Base-by-base conservation (phyloP, 495 filamentous ascomycete genomes). In the Pseudoneurospora amorphoporcata region DNA sequence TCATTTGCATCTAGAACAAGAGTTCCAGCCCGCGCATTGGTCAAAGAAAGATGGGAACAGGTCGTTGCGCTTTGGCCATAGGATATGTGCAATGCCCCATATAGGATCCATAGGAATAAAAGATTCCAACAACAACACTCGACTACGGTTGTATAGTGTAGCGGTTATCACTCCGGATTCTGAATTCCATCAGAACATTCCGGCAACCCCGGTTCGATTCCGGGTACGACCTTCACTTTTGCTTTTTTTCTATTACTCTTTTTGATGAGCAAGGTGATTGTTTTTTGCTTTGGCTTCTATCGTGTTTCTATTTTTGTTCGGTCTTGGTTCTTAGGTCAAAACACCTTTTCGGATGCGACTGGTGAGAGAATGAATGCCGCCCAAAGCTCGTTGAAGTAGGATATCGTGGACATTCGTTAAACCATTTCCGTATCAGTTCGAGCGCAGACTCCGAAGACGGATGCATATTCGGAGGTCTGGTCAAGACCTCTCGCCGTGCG, bases 131-230 rank as follows among this genome's bases (percentile, higher is more conserved):
- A 3, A 23, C 19, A 53, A 29, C 19, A 3, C 5, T 53, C 19
- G 29, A 12, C 19, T 23, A 23, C 8, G 45, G 45, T 53, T 53
- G 45, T 53, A 53, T 53, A 53, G 45, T 53, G 45, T 53, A 53
- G 45, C 45, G 45, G 45, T 53, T 53, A 53, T 53, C 45, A 53
- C 45, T 53, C 45, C 45, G 45, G 45, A 53, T 53, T 53, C 45
- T 53, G 45, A 53, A 53, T 23, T 6, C 19, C 45, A 53, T 47
- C 45, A 53, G 45, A 53, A 53, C 45, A 65, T 45, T 43, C 42
- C 42, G 45, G 32, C 35, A 69, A 69, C 45, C 41, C 70, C 70
- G 69, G 73, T 74, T 75, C 73, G 73, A 75, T 70, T 75, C 73
- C 73, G 73, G 73, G 73, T 73, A 75, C 45, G 73, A 75, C 73